Percentiles rank a stretch among this genome's conserved stretches.
phyloP scores from a whole-genome alignment of 1,284 basidiomycete species.

The Marasmius oreades region DNA sequence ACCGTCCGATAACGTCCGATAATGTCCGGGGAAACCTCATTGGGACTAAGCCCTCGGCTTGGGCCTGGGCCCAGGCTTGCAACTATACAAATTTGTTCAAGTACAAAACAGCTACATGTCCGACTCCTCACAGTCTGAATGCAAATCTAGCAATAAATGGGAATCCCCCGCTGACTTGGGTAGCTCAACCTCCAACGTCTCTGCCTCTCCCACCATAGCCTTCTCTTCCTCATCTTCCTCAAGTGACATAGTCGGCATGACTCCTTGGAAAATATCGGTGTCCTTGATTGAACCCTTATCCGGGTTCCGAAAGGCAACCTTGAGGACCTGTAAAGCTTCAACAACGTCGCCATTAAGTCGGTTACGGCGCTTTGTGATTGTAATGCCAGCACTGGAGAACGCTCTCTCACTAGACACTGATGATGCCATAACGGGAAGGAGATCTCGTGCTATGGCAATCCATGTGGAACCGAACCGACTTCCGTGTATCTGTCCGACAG shows the following conservation, averaged over 20 bases:
- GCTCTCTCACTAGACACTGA: slow-evolving; percentile 34
- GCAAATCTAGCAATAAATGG: slow-evolving; percentile 4
- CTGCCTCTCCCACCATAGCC: slow-evolving; percentile 7
- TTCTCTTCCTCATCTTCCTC: slow-evolving; percentile 11
- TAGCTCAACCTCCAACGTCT: background rate
- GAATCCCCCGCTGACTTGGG: slow-evolving; percentile 6
- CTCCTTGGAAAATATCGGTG: slow-evolving; percentile 23
- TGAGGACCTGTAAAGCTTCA: slow-evolving; percentile 35
- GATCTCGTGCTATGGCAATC: slow-evolving; percentile 31
- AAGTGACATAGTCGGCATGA: slow-evolving; percentile 7
- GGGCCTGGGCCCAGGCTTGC: background rate
- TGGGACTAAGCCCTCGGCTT: too few relatives aligned
- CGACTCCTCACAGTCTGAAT: background rate
- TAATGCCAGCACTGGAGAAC: slow-evolving; percentile 33
- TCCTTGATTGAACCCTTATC: too few relatives aligned
- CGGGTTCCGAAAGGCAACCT: slow-evolving; percentile 21
- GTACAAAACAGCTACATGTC: slow-evolving; percentile 5
- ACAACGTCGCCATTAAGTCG: slow-evolving; percentile 35
- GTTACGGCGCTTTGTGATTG: slow-evolving; percentile 33
- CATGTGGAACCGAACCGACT: slow-evolving; percentile 24
- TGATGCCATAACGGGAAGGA: slow-evolving; percentile 35
- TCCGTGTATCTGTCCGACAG: slow-evolving; percentile 22
- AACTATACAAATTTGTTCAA: background rate
- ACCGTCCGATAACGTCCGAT: too few relatives aligned
- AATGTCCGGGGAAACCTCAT: too few relatives aligned